Base-by-base conservation (phyloP, 2,329 filamentous ascomycete genomes). In the Colletotrichum musae region DNA sequence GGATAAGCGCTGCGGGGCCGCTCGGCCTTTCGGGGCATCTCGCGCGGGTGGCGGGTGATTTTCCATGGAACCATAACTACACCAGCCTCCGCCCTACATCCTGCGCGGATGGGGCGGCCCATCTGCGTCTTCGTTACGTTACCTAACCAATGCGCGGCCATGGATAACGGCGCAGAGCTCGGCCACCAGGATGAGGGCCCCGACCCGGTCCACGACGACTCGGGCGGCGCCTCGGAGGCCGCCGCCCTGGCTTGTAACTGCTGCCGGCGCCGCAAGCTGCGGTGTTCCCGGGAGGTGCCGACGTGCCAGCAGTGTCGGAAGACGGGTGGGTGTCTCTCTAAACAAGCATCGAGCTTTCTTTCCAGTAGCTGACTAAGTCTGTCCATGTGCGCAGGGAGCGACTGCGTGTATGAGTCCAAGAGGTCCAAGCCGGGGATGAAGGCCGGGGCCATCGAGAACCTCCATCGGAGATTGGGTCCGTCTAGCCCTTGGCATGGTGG, bases 191-290 rank as follows among this genome's bases (percentile, higher is more conserved):
- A 74, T 5, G 70, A 74, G 7, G 70, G 32, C 3, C 32, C 76
- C 7, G 57, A 74, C 5, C 72, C 73, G 2, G 74, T 74, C 3
- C 72, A 77, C 48, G 75, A 76, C 52, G 59, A 62, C 59, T 62
- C 59, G 36, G 59, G 85, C 3, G 88, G 79, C 16, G 81, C 80
- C 68, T 82, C 84, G 68, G 86, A 87, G 39, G 82, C 86, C 28
- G 88, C 80, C 39, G 77, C 83, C 6, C 63, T 70, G 26, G 57
- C 68, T 5, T 70, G 68, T 58, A 70, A 70, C 47, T 61, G 62
- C 53, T 61, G 63, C 39, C 62, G 59, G 39, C 66, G 60, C 45
- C 67, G 67, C 1, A 70, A 70, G 57, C 32, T 70, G 12, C 56
- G 67, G 5, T 65, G 67, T 3, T 65, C 67, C 41, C 50, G 61